phyloP scores from a whole-genome alignment of 768 basidiomycete genomes.

The Boletus vermiculosoides region DNA sequence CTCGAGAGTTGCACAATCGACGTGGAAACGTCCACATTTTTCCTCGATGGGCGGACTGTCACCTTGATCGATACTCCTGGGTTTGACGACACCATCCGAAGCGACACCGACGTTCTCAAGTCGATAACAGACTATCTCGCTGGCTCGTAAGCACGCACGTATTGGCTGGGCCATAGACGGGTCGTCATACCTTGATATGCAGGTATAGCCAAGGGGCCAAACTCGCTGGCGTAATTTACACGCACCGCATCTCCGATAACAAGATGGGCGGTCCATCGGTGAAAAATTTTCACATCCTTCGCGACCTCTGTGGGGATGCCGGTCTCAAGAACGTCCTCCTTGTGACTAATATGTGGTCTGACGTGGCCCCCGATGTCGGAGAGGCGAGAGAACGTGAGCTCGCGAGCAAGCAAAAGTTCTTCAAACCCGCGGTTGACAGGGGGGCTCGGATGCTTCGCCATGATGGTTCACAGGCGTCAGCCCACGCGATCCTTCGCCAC shows the following conservation, averaged over 20 bases:
- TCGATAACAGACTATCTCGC: slow-evolving; percentile 42
- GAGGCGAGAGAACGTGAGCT: slow-evolving; percentile 47
- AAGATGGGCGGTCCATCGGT: slow-evolving; percentile 50
- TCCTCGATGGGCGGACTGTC: slow-evolving; percentile 41
- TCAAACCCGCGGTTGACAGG: slow-evolving; percentile 48
- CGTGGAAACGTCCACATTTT: slow-evolving; percentile 38
- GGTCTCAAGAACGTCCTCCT: slow-evolving; percentile 48
- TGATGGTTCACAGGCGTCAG: slow-evolving; percentile 41
- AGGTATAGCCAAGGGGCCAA: slow-evolving; percentile 28
- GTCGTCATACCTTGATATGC: neutral
- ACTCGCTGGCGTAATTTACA: slow-evolving; percentile 46
- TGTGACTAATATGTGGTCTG: slow-evolving; percentile 54
- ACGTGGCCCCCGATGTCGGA: slow-evolving; percentile 36
- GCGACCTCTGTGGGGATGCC: slow-evolving; percentile 49
- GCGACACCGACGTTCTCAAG: slow-evolving; percentile 45
- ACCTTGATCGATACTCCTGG: slow-evolving; percentile 60
- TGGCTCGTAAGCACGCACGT: slow-evolving; percentile 21
- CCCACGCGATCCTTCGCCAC: slow-evolving; percentile 43
- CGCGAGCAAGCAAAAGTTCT: slow-evolving; percentile 41
- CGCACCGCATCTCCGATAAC: slow-evolving; percentile 51
- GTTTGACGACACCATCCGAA: slow-evolving; percentile 51
- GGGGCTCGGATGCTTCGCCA: slow-evolving; percentile 47
- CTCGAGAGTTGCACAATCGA: slow-evolving; percentile 27
- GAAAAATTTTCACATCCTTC: slow-evolving; percentile 50
- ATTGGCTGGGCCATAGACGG: neutral